Evolutionary conservation across 2,329 filamentous ascomycete genomes (phyloP), one percentile per base, ranked within the genome.

Genomic region (Pseudopithomyces chartarum): DNA sequence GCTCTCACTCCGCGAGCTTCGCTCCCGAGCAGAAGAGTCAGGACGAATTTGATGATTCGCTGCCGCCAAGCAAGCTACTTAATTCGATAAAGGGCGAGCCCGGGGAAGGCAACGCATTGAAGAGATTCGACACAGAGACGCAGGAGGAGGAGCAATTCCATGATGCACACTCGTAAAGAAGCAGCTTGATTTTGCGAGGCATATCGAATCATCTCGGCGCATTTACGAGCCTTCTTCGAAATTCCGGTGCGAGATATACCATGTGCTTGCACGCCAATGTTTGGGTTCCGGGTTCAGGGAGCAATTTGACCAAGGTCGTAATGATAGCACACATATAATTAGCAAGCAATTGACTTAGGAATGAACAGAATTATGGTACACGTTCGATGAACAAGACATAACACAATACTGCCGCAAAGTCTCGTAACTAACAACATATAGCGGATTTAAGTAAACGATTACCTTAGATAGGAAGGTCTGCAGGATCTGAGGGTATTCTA

Each of bases 71-170:
- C 22, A 59, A 56, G 43, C 42, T 59, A 23, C 20, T 59, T 13
- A 54, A 62, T n/a, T 59, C 53, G 15, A 44, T 61, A 10, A 34
- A 61, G 20, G 60, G 52, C 13, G 65, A 68, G 52, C 61, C 66
- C 22, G 40, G 52, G 2, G 57, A 53, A 12, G 47, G 58, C 1
- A 57, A 67, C 34, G 51, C 57, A 36, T 40, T 79, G 36, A 63
- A 65, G 59, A 67, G 76, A 33, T 68, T 69, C 62, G 80, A 82
- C 60, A 78, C 75, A 29, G 69, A 79, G 51, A 77, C 76, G 12
- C 70, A 77, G 6, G 73, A 75, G 39, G 74, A 79, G 29, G 79
- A 82, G 38, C 76, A 78, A 40, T 82, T 82, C 56, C 74, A 80
- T 46, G 80, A 82, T 69, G 80, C 80, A 6, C 75, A 79, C 48